A percentile compares a stretch with the other conserved stretches of the same genome.
Conservation (phyloP, 1,284 basidiomycete genomes). For the Albatrellus sp. region DNA sequence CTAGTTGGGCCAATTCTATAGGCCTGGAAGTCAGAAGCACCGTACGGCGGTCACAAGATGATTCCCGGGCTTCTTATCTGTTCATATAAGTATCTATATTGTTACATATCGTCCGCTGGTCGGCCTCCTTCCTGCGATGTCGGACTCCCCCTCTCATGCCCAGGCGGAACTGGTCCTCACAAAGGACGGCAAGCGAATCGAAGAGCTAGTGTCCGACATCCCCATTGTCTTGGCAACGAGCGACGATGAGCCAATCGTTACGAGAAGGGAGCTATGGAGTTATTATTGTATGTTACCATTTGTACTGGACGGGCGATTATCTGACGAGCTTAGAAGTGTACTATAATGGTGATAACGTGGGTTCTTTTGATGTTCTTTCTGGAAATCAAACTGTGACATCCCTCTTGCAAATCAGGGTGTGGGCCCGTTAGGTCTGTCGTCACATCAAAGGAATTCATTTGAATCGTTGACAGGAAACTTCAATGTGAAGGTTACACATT, state of each 20-base stretch:
- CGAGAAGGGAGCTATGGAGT: conserved; percentile 54
- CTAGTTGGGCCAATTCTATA: no score
- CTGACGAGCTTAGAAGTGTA: conserved; percentile 32
- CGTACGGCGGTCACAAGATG: not conserved
- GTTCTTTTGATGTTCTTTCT: conserved; percentile 10
- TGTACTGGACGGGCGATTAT: not conserved
- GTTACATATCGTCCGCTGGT: not conserved
- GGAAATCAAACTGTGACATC: not conserved
- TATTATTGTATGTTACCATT: conserved; percentile 43
- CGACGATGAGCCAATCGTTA: conserved; percentile 44
- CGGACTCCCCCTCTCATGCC: not conserved
- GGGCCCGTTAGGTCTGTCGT: conserved; percentile 35
- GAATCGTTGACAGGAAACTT: not conserved
- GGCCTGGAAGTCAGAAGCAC: no score
- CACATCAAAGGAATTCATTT: not conserved
- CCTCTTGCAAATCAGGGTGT: conserved; percentile 28
- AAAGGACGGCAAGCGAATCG: not conserved
- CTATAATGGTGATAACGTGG: conserved; percentile 60
- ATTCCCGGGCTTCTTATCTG: not conserved
- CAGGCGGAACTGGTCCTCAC: conserved; percentile 1
- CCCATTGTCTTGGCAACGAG: conserved; percentile 22
- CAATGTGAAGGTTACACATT: conserved; percentile 37
- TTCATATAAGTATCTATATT: not conserved
- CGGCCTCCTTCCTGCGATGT: conserved; percentile 5
- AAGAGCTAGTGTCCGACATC: not conserved